Base-by-base conservation (phyloP, 2,329 filamentous ascomycete species). In the Nothophaeocryptopus gaeumannii region DNA sequence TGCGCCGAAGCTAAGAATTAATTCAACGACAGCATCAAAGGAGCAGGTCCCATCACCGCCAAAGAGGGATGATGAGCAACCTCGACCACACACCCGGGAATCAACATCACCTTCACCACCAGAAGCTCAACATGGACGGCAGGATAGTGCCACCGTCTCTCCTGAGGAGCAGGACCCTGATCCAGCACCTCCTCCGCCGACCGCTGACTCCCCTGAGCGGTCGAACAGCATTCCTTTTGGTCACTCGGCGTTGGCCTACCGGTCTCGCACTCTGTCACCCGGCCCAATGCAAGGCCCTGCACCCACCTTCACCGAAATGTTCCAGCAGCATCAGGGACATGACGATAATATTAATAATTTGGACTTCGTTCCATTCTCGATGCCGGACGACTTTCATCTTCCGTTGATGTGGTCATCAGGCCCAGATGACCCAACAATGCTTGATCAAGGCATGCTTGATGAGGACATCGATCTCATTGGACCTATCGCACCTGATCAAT, bases 281-380 rank as follows among this genome's bases (percentile, higher is more conserved):
- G 45, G 39, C 37, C 31, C 43, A 39, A 35, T 47, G 26, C 35
- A 43, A 36, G 56, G 47, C 26, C 49, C 47, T 7, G 63, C 64
- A 5, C 64, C 64, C 7, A 66, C 63, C 2, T 45, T 66, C 35
- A 66, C 63, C 12, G 63, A 65, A 37, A 59, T 63, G n/a, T 59
- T 63, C 13, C 41, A 64, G 20, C 50, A 53, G 33, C 55, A 62
- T n/a, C 4, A 26, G 20, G 47, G 58, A 44, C 51, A 50, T 7
- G 43, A 55, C 36, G 48, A 56, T 14, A 26, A 52, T 35, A 29
- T 34, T 16, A 31, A 29, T 5, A 50, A 50, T 13, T 53, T 51
- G 31, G 60, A 65, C 39, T 63, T 62, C 44, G 52, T 63, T 33
- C 51, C 59, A 31, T 64, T 63, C 49, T 56, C 53, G 4, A 48